Conservation (phyloP, 2,329 filamentous ascomycete species). For the Ceratocystiopsis minuta region DNA sequence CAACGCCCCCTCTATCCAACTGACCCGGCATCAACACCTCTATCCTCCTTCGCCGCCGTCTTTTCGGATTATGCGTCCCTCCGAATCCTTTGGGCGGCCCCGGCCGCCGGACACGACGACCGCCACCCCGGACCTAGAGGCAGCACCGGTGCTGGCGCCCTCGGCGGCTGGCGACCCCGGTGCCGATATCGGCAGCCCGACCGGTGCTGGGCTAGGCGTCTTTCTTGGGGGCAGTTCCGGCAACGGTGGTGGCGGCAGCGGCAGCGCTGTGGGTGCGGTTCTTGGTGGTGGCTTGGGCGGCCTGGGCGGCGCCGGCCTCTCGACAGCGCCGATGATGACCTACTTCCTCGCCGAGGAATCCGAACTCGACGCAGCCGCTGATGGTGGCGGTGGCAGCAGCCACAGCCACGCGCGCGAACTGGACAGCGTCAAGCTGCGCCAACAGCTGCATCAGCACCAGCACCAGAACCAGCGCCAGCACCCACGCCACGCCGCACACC, state of each 20-base stretch:
- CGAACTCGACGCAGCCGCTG: constrained; percentile 22
- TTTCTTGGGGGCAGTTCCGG: background rate
- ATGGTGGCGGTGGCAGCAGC: too few species aligned
- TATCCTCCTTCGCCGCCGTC: too few species aligned
- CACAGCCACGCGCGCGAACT: too few species aligned
- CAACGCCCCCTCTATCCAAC: too few species aligned
- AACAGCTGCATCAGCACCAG: too few species aligned
- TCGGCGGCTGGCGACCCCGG: constrained; percentile 14
- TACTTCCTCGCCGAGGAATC: constrained; percentile 32
- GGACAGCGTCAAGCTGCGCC: too few species aligned
- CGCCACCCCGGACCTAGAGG: too few species aligned
- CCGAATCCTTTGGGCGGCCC: constrained; percentile 22
- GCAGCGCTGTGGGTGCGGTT: background rate
- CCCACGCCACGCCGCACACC: too few species aligned
- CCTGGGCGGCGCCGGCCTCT: background rate
- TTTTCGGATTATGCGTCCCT: constrained; percentile 23
- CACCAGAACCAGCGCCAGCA: too few species aligned
- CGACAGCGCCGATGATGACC: constrained; percentile 24
- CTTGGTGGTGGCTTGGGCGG: background rate
- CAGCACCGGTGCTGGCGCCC: too few species aligned
- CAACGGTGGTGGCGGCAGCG: background rate
- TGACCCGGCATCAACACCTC: too few species aligned
- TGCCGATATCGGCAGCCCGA: constrained; percentile 12
- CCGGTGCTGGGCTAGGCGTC: background rate
- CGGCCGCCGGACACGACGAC: constrained; percentile 11